phyloP scores from a whole-genome alignment of 2,329 filamentous ascomycete species.

The Ceratocystis colombiana region DNA sequence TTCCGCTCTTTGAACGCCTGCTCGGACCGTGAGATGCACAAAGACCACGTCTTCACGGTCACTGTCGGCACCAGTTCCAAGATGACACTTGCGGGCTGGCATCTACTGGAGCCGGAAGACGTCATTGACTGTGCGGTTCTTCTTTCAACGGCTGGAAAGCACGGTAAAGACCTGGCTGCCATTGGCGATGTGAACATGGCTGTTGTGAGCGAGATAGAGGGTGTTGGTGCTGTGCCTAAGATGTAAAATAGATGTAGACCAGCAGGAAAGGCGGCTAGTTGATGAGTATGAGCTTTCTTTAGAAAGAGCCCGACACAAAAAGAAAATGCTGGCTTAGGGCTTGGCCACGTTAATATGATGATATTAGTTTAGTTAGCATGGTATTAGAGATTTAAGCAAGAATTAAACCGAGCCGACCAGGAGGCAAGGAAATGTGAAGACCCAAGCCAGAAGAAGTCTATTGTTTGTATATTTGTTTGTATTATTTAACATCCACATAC shows the following conservation, averaged over 20 bases:
- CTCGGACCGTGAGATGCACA: constrained; percentile 43
- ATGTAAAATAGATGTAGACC: constrained; percentile 16
- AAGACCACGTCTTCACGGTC: constrained; percentile 71
- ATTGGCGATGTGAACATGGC: constrained; percentile 48
- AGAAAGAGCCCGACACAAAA: constrained; percentile 10
- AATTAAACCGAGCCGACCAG: neutral
- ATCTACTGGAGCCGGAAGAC: constrained; percentile 77
- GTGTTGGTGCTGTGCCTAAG: constrained; percentile 41
- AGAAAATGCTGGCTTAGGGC: neutral
- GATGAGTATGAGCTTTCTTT: neutral
- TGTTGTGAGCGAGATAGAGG: constrained; percentile 45
- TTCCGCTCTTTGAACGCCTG: constrained; percentile 68
- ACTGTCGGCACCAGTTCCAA: constrained; percentile 88
- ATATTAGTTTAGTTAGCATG: neutral
- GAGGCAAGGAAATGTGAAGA: neutral
- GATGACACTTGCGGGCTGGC: constrained; percentile 81
- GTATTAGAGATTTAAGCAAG: neutral
- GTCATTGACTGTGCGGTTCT: constrained; percentile 62
- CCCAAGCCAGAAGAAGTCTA: neutral
- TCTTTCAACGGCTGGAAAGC: constrained; percentile 41
- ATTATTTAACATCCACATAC: too few relatives aligned
- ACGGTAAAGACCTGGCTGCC: constrained; percentile 34
- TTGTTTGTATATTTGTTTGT: neutral
- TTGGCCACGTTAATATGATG: neutral
- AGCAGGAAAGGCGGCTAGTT: neutral